These are phyloP conservation scores for Phytophthora brassicae DNA, from an alignment of 352 stramenopile genomes.

Conservation along the genomic window DNA sequence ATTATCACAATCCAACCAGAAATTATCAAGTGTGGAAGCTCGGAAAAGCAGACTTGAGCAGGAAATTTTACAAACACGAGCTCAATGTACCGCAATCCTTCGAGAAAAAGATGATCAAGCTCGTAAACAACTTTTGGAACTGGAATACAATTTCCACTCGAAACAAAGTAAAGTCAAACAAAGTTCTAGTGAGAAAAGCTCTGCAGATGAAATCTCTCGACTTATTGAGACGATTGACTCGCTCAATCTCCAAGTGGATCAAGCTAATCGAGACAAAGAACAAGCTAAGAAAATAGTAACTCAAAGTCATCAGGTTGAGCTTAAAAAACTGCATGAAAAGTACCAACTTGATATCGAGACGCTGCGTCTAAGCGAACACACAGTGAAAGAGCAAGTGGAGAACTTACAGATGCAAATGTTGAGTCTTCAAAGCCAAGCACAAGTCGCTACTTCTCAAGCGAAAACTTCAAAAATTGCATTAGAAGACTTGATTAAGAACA, in stretches of 20 bases:
- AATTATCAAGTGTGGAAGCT: slow-evolving; percentile 28
- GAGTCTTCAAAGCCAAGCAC: slow-evolving; percentile 53
- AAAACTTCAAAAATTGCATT: slow-evolving; percentile 50
- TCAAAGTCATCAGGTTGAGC: slow-evolving; percentile 47
- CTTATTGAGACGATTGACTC: slow-evolving; percentile 78
- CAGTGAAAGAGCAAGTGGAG: slow-evolving; percentile 60
- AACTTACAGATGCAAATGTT: slow-evolving; percentile 46
- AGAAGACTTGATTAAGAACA: slow-evolving; percentile 54
- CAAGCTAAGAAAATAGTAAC: slow-evolving; percentile 37
- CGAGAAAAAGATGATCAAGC: slow-evolving; percentile 61
- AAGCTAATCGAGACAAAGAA: slow-evolving; percentile 43
- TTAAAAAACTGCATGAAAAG: slow-evolving; percentile 63
- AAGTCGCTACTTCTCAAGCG: slow-evolving; percentile 52
- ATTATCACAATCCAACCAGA: slow-evolving; percentile 30
- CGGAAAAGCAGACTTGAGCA: slow-evolving; percentile 47
- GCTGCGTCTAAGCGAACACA: slow-evolving; percentile 60
- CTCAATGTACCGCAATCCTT: slow-evolving; percentile 40
- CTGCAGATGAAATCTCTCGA: slow-evolving; percentile 43
- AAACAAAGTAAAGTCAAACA: slow-evolving; percentile 39
- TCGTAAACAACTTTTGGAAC: slow-evolving; percentile 53
- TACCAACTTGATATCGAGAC: slow-evolving; percentile 72
- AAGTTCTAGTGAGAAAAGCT: slow-evolving; percentile 5
- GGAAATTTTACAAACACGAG: slow-evolving; percentile 42
- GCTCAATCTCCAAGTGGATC: slow-evolving; percentile 61
- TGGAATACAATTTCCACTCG: slow-evolving; percentile 42